Conservation (phyloP, 768 basidiomycete species). For the Heimioporus sp. region DNA sequence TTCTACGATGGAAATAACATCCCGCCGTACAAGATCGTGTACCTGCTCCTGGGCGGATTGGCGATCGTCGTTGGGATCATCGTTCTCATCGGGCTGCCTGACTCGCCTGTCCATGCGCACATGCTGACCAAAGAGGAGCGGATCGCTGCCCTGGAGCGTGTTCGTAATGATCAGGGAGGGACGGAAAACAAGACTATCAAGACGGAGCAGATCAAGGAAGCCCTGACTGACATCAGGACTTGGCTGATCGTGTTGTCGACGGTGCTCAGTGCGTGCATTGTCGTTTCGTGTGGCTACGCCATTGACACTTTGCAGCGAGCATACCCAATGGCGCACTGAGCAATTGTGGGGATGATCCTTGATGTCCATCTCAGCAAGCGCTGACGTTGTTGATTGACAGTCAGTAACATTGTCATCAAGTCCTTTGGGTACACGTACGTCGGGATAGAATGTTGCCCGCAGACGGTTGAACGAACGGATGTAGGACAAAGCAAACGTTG, state of each 20-base stretch:
- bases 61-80: slow-evolving; percentile 56
- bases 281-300: background rate
- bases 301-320: slow-evolving; percentile 42
- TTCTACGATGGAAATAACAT: slow-evolving; percentile 47
- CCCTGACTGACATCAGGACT: slow-evolving; percentile 53
- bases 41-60: slow-evolving; percentile 56
- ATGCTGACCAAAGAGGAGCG: slow-evolving; percentile 58
- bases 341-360: slow-evolving; percentile 48
- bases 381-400: slow-evolving; percentile 27
- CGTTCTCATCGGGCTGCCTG: slow-evolving; percentile 60
- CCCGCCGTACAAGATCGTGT: slow-evolving; percentile 61
- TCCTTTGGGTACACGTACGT: slow-evolving; percentile 62
- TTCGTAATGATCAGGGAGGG: slow-evolving; percentile 65
- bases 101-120: slow-evolving; percentile 60
- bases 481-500: slow-evolving; percentile 56
- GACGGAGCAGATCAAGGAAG: slow-evolving; percentile 55
- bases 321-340: slow-evolving; percentile 64
- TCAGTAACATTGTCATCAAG: slow-evolving; percentile 62
- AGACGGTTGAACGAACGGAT: background rate
- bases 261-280: slow-evolving; percentile 46
- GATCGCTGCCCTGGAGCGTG: slow-evolving; percentile 60
- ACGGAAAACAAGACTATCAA: slow-evolving; percentile 61
- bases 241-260: slow-evolving; percentile 63
- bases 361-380: background rate
- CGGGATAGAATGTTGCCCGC: background rate